Evolutionary conservation across 2,329 filamentous ascomycete genomes (phyloP), one percentile per base, ranked within the genome.

Genomic region (Dryadomyces sulphureus): DNA sequence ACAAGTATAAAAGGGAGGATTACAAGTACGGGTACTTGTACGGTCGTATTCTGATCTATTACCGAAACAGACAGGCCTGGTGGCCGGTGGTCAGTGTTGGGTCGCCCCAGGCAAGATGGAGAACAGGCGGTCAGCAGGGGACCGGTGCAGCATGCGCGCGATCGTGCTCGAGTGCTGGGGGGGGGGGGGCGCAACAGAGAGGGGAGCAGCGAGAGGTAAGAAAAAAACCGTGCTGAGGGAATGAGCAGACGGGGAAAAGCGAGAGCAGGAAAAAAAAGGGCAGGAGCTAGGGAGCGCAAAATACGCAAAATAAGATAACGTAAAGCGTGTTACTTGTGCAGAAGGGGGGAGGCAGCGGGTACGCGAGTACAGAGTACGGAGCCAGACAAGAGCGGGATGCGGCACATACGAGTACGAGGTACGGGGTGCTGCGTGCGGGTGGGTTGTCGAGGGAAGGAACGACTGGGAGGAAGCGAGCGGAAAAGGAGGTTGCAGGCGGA

Each of bases 11-110:
- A n/a, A n/a, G n/a, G n/a, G n/a, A n/a, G n/a, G n/a, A n/a, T n/a
- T n/a, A n/a, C n/a, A 32, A 14, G 21, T 24, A 40, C 22, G 21
- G 8, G 22, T 27, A 38, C 41, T 34, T 25, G 41, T 43, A 34
- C 30, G 5, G 41, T 43, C 41, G 41, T 43, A 43, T 43, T 36
- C 7, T 36, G 40, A 27, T n/a, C 30, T 43, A 43, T 36, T 43
- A 36, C 41, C 41, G 30, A 35, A 43, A 36, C 21, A 43, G 30
- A 42, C 19, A 34, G 25, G 40, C 19, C 19, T 30, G 39, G 39
- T 17, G 39, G 39, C 20, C 17, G 24, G 9, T 30, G 39, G 11
- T 30, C 27, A n/a, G 27, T 17, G 39, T 41, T 41, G 39, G 38
- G 21, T 40, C 17, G 35, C 35, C n/a, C 12, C 14, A n/a, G 20